A percentile compares a stretch with the other conserved stretches of the same genome.
Conservation (phyloP, 306 rosid genomes). For the Vigna radiata region DNA sequence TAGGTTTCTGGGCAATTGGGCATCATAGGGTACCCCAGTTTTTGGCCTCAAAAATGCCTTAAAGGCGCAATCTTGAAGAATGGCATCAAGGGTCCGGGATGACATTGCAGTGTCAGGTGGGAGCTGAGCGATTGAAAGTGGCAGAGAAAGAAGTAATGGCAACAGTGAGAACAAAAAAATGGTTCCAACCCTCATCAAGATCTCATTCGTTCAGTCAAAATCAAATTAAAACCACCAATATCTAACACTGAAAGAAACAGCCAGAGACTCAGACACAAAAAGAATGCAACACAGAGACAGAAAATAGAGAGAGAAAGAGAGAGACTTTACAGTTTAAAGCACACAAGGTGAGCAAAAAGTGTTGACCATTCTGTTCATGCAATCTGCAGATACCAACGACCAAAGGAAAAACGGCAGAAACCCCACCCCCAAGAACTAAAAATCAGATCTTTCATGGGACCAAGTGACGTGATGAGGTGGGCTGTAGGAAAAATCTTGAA, state of each 20-base stretch:
- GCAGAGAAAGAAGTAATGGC: slow-evolving; percentile 41
- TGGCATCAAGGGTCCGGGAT: slow-evolving; percentile 62
- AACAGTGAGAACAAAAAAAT: slow-evolving; percentile 42
- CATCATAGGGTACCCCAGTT: slow-evolving; percentile 62
- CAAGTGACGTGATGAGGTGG: slow-evolving; percentile 38
- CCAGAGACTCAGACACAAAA: neutral
- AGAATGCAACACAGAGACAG: neutral
- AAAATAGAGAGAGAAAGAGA: neutral
- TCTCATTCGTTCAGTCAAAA: slow-evolving; percentile 47
- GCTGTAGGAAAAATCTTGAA: slow-evolving; percentile 30
- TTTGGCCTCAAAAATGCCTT: slow-evolving; percentile 53
- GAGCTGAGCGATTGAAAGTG: slow-evolving; percentile 43
- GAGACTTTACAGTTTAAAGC: slow-evolving; percentile 40
- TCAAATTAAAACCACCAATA: slow-evolving; percentile 32
- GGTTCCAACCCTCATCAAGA: slow-evolving; percentile 59
- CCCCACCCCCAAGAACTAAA: slow-evolving; percentile 19
- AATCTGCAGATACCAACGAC: slow-evolving; percentile 14
- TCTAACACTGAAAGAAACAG: slow-evolving; percentile 13
- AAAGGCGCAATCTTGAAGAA: slow-evolving; percentile 68
- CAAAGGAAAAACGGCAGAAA: slow-evolving; percentile 13
- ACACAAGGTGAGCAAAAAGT: slow-evolving; percentile 23
- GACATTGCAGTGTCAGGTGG: slow-evolving; percentile 44
- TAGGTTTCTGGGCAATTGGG: slow-evolving; percentile 49
- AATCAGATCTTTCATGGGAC: slow-evolving; percentile 42
- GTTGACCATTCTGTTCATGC: slow-evolving; percentile 39